Percentiles rank a stretch among this genome's conserved stretches.
These are phyloP conservation scores for Cephaloascus albidus DNA, from an alignment of 805 yeast genomes.

Conservation along the genomic window DNA sequence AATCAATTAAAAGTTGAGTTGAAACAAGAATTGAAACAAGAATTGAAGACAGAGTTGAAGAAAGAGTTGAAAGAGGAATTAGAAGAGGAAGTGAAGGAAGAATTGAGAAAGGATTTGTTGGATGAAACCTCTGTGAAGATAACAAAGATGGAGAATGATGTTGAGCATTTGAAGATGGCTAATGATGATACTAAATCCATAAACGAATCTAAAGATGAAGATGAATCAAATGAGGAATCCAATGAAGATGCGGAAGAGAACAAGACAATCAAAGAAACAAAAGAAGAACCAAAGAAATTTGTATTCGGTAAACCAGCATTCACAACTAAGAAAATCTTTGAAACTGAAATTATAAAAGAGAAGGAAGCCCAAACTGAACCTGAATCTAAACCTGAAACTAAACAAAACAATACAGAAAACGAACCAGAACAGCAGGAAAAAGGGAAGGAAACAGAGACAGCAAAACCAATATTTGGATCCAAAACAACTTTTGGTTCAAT, in stretches of 20 bases:
- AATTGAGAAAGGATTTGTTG: slow-evolving; percentile 6
- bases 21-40: slow-evolving; percentile 1
- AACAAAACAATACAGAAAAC: slow-evolving; percentile 3
- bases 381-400: slow-evolving; percentile 4
- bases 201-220: not conserved
- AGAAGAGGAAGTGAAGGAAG: slow-evolving; percentile 12
- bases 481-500: slow-evolving; percentile 30
- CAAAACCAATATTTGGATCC: slow-evolving; percentile 31
- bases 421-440: slow-evolving; percentile 4
- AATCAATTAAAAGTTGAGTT: slow-evolving; percentile 3
- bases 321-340: slow-evolving; percentile 1
- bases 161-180: not conserved
- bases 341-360: slow-evolving; percentile 1
- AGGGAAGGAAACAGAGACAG: slow-evolving; percentile 2
- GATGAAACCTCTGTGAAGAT: slow-evolving; percentile 2
- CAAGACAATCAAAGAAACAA: slow-evolving; percentile 1
- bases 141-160: slow-evolving; percentile 1
- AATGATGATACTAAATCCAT: slow-evolving; percentile 1
- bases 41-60: slow-evolving; percentile 8
- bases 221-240: too few species aligned
- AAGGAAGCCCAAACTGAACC: slow-evolving; percentile 4
- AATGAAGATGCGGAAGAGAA: too few species aligned
- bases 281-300: slow-evolving; percentile 2
- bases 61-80: slow-evolving; percentile 8
- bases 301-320: slow-evolving; percentile 1